Percentiles rank a stretch among this genome's conserved stretches.
These are phyloP conservation scores for Calonectria multiphialidica DNA, from an alignment of 2,329 filamentous ascomycete species.

Conservation along the genomic window DNA sequence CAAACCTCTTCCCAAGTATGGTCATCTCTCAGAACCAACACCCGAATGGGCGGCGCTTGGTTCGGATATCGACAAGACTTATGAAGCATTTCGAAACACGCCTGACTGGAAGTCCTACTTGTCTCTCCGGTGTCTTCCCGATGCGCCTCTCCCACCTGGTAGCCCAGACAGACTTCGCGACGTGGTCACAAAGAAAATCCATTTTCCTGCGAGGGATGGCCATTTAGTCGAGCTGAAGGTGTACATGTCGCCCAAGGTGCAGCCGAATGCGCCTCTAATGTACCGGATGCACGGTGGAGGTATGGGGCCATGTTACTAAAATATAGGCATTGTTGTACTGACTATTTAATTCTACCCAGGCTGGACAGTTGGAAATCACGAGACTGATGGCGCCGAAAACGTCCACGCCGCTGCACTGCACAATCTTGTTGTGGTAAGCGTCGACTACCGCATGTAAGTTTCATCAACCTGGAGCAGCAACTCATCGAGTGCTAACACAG, in stretches of 20 bases:
- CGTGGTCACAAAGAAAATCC: slow-evolving; percentile 28
- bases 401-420: slow-evolving; percentile 30
- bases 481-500: neutral
- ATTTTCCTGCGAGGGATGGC: slow-evolving; percentile 33
- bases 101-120: slow-evolving; percentile 24
- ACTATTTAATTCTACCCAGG: slow-evolving; percentile 3
- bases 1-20: slow-evolving; percentile 30
- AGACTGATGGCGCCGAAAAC: slow-evolving; percentile 40
- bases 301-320: neutral
- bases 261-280: slow-evolving; percentile 32
- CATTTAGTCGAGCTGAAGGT: slow-evolving; percentile 33
- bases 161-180: slow-evolving; percentile 32
- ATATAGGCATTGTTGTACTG: neutral
- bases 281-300: slow-evolving; percentile 42
- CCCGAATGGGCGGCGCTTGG: slow-evolving; percentile 21
- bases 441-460: slow-evolving; percentile 37
- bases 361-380: slow-evolving; percentile 39
- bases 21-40: slow-evolving; percentile 30
- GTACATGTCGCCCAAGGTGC: slow-evolving; percentile 28
- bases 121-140: slow-evolving; percentile 9
- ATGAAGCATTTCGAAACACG: neutral
- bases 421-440: slow-evolving; percentile 38
- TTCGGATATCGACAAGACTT: neutral
- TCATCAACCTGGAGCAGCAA: neutral
- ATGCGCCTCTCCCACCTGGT: slow-evolving; percentile 33